Conservation (phyloP, 2,329 filamentous ascomycete species). For the Cordyceps javanica region DNA sequence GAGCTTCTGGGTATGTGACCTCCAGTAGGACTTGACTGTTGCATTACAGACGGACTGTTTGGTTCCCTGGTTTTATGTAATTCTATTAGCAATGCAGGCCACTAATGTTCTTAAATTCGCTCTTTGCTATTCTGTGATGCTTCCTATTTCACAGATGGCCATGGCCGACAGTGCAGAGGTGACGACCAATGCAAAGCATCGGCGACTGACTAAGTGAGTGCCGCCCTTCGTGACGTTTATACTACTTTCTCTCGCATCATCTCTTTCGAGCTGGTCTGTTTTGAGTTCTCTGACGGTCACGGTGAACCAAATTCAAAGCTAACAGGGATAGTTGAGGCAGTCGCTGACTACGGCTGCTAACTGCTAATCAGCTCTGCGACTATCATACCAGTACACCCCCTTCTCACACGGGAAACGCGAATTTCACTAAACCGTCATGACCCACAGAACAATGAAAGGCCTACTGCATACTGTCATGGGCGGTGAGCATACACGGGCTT, state of each 20-base stretch:
- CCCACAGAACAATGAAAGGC: not conserved
- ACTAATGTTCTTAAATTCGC: not conserved
- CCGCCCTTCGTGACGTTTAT: not conserved
- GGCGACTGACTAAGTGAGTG: not conserved
- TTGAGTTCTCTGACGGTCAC: not conserved
- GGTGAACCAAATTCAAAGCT: not conserved
- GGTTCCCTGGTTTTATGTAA: not conserved
- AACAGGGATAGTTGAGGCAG: not conserved
- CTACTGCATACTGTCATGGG: not conserved
- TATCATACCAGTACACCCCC: not conserved
- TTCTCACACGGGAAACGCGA: not conserved
- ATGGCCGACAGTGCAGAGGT: not conserved
- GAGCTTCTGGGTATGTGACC: not conserved
- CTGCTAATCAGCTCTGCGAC: not conserved
- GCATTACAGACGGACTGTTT: not conserved
- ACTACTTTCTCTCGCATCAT: not conserved
- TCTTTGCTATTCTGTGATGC: not conserved
- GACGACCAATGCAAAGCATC: not conserved
- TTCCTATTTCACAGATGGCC: not conserved
- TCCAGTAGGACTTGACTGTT: not conserved
- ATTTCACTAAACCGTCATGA: not conserved
- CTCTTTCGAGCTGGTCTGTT: not conserved
- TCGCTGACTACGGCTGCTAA: not conserved
- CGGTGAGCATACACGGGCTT: not conserved
- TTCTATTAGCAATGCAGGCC: slow-evolving; percentile 9